Base-by-base conservation (phyloP, 2,329 filamentous ascomycete species). In the Penicillium digitatum region DNA sequence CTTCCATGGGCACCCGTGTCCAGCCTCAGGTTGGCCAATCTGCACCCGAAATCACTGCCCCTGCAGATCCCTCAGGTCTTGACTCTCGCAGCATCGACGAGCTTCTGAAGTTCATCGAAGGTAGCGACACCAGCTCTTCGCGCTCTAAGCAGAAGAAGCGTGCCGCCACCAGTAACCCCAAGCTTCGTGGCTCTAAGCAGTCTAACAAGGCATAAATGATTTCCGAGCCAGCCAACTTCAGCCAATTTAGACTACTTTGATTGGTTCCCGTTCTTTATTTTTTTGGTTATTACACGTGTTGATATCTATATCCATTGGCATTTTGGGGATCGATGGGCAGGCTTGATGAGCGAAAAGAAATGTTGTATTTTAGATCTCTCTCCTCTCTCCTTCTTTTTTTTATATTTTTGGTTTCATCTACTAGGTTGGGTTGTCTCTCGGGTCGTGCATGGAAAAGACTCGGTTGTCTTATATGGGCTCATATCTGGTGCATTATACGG, bases 61-160 rank as follows among this genome's bases (percentile, higher is more conserved):
- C 69, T 24, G 71, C 72, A 20, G 69, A 70, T 22, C 44, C 70
- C 65, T 73, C 72, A 34, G 69, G 68, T 26, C 77, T 91, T 45
- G 90, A 95, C 70, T 84, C 87, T 52, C 83, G 91, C 65, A 96
- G 86, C 76, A 91, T 99, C 60, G 92, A 97, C 65, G 93, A 99
- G 72, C 78, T 99, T 38, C 81, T 99, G 70, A 90, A 88, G 74
- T 97, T 93, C 74, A 97, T 99, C 64, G 94, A 97, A 74, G 93
- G 92, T 29, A 72, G 70, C 34, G 80, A 78, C 31, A 57, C 73
- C 26, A 69, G 66, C 57, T 67, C 68, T 54, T 72, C 70, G 14
- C 71, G 70, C 42, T 67, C 72, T 31, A 75, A 75, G 63, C 76
- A 77, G 65, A 75, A 76, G 65, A 77, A 78, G 70, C 71, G 73